Percentiles rank a stretch among this genome's conserved stretches.
Conservation (phyloP, 805 yeast species). For the Kodamaea sagamina region DNA sequence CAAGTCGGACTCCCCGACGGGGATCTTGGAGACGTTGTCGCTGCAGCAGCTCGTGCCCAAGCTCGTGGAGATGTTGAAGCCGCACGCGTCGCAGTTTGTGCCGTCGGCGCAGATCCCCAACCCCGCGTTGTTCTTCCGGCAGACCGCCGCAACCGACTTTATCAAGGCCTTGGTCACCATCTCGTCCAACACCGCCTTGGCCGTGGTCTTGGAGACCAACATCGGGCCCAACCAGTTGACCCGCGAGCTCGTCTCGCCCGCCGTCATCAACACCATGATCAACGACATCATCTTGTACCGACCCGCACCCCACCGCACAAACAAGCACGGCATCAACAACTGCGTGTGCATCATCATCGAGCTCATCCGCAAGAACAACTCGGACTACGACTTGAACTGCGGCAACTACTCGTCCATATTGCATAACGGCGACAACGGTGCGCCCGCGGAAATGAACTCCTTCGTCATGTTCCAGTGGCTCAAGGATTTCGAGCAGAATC, state of each 20-base stretch:
- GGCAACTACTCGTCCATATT: slow-evolving; percentile 72
- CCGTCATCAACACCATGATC: slow-evolving; percentile 65
- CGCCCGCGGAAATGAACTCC: slow-evolving; percentile 40
- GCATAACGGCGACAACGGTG: slow-evolving; percentile 28
- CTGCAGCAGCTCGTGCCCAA: slow-evolving; percentile 73
- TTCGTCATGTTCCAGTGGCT: slow-evolving; percentile 47
- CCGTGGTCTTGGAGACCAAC: slow-evolving; percentile 83
- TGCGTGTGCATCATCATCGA: slow-evolving; percentile 96
- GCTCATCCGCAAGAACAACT: slow-evolving; percentile 90
- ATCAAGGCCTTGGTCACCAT: slow-evolving; percentile 91
- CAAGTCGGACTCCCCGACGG: slow-evolving; percentile 85
- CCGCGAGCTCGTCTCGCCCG: slow-evolving; percentile 80
- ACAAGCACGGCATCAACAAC: slow-evolving; percentile 87
- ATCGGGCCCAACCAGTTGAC: slow-evolving; percentile 96
- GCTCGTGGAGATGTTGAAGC: slow-evolving; percentile 68
- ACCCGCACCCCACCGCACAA: slow-evolving; percentile 32
- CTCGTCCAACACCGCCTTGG: slow-evolving; percentile 73
- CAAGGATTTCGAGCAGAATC: slow-evolving; percentile 70
- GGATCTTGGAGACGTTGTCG: slow-evolving; percentile 74
- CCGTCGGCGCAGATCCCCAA: slow-evolving; percentile 25
- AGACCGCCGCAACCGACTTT: slow-evolving; percentile 94
- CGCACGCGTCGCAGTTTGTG: slow-evolving; percentile 59
- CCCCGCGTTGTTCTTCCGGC: slow-evolving; percentile 50
- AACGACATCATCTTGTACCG: slow-evolving; percentile 63
- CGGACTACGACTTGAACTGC: slow-evolving; percentile 90